A percentile compares a stretch with the other conserved stretches of the same genome.
phyloP scores from a whole-genome alignment of 768 basidiomycete genomes.

The Chalciporus piperatus region DNA sequence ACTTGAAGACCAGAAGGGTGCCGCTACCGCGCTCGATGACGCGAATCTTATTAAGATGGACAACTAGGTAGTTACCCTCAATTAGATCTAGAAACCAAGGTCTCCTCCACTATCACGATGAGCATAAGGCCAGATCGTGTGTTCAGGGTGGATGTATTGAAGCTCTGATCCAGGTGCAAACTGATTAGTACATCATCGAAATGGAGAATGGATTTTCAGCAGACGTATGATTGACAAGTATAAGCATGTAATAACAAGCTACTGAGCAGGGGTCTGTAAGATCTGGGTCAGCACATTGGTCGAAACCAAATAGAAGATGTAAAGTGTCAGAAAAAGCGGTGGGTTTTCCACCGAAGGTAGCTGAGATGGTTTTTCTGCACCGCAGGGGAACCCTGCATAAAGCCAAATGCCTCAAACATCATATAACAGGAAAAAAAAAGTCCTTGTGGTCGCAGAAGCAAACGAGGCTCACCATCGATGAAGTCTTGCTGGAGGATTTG shows the following conservation, averaged over 20 bases:
- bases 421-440: constrained; percentile 29
- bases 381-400: constrained; percentile 68
- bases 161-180: not conserved
- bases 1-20: constrained; percentile 38
- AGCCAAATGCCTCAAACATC: constrained; percentile 97
- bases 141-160: not conserved
- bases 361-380: constrained; percentile 86
- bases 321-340: constrained; percentile 47
- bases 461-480: constrained; percentile 40
- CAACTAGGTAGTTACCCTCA: constrained; percentile 2
- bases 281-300: constrained; percentile 9
- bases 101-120: too few species aligned
- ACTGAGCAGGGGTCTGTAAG: not conserved
- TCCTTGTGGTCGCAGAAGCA: constrained; percentile 17
- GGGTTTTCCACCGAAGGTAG: constrained; percentile 70
- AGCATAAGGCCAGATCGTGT: too few species aligned
- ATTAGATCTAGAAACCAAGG: not conserved
- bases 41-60: constrained; percentile 58
- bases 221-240: not conserved
- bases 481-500: not conserved
- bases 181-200: not conserved
- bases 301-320: not conserved
- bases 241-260: not conserved
- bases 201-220: not conserved
- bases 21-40: constrained; percentile 36